Conservation (phyloP, 257 asterid genomes). For the Solanum boliviense region DNA sequence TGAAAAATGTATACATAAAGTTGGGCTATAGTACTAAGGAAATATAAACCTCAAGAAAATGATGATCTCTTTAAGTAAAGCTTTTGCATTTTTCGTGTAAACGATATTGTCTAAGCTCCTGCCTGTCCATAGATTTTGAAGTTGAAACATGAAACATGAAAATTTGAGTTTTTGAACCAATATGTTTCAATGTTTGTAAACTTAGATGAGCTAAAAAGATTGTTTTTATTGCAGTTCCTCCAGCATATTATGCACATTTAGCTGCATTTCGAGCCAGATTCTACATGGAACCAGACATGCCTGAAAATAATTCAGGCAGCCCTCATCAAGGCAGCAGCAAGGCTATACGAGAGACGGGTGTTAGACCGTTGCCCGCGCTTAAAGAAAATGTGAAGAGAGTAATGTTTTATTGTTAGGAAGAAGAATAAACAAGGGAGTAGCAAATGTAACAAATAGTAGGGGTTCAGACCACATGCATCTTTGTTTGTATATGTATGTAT, state of each 20-base stretch:
- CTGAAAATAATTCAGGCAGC: conserved; percentile 25
- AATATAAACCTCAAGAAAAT: background rate
- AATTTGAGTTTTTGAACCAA: background rate
- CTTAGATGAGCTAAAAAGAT: background rate
- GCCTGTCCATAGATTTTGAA: background rate
- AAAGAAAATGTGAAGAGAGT: conserved; percentile 95
- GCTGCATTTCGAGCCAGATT: conserved; percentile 96
- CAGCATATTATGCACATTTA: conserved; percentile 92
- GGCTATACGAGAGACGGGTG: conserved; percentile 44
- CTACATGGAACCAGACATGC: conserved; percentile 81
- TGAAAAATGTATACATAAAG: background rate
- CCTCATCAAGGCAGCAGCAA: conserved; percentile 25
- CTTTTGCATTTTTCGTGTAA: background rate
- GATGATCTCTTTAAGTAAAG: background rate
- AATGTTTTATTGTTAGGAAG: conserved; percentile 74
- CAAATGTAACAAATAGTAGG: conserved; percentile 7
- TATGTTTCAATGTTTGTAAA: background rate
- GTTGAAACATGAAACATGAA: background rate
- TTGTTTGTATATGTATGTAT: conserved; percentile 27
- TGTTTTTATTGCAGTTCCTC: conserved; percentile 54
- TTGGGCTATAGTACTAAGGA: background rate
- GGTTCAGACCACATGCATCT: background rate
- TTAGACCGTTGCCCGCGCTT: conserved; percentile 80
- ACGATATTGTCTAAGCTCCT: background rate
- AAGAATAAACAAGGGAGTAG: background rate